Base-by-base conservation (phyloP, 495 filamentous ascomycete species). In the Penicillium pulvis region DNA sequence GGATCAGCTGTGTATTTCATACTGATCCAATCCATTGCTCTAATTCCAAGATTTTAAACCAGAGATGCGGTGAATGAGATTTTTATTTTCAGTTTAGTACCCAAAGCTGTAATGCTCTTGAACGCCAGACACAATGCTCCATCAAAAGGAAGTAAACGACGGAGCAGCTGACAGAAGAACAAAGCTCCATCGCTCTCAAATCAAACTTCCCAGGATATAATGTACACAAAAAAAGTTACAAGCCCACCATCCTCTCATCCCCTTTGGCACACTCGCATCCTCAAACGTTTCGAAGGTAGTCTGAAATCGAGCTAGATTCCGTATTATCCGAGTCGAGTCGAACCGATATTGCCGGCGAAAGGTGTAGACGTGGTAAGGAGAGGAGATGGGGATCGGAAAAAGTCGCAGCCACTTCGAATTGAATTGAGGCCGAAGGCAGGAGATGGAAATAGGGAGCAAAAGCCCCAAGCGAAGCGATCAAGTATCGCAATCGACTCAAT, bases 121-220 rank as follows among this genome's bases (percentile, higher is more conserved):
- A 67, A 69, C 64, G 66, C 66, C 64, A 56, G 55, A 67, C 61
- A 62, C 51, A 65, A 70, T 70, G 67, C 67, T 70, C 64, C 67
- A 61, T 58, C 63, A 66, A 59, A 61, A 53, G 39, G 36, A 47
- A 64, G 60, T 30, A 67, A 52, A n/a, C 50, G 20, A 52, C 28
- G 28, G 31, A 41, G 49, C 16, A 41, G 6, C 17, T 16, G 33
- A 41, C 35, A 52, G 33, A 28, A 31, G 23, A 16, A 24, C 31
- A 8, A 17, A 1, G 14, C 23, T n/a, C 11, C 26, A 17, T 49
- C 26, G 46, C 46, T 30, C 7, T 28, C 9, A 31, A 12, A 17
- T 24, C 46, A 24, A 49, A 30, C 23, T 30, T 49, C 26, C 46
- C 46, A 31, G 46, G 46, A 49, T 49, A 49, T 49, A 49, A 49